Evolutionary conservation across 2,329 filamentous ascomycete species (phyloP).

Genomic region (Scedosporium aurantiacum): DNA sequence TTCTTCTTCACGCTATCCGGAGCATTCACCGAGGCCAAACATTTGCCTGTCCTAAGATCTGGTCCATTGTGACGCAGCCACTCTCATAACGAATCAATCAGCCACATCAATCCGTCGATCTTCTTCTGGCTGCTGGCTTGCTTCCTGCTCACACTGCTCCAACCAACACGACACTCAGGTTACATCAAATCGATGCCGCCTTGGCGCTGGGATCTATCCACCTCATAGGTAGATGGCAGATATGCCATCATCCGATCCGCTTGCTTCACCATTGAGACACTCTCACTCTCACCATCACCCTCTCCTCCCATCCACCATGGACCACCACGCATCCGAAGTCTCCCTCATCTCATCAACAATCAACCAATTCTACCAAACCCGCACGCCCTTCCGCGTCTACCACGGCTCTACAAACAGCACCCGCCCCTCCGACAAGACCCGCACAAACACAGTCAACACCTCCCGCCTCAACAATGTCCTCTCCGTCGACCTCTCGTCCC

Average conservation of each 20-base stretch:
- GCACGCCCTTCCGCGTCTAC: constrained; percentile 58
- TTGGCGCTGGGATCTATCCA: background rate
- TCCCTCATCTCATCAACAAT: constrained; percentile 30
- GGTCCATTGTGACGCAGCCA: too few species aligned
- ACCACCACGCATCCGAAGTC: constrained; percentile 34
- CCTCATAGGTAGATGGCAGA: too few species aligned
- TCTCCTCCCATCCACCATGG: constrained; percentile 14
- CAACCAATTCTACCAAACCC: constrained; percentile 28
- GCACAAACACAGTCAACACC: constrained; percentile 54
- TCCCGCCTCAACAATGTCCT: constrained; percentile 53
- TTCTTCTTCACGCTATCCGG: too few species aligned
- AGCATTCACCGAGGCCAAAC: too few species aligned
- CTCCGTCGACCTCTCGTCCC: constrained; percentile 38
- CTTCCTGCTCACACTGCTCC: too few species aligned
- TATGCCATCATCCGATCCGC: background rate
- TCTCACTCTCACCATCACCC: too few species aligned
- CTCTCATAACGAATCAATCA: too few species aligned
- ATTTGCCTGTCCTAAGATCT: too few species aligned
- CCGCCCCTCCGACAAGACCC: constrained; percentile 38
- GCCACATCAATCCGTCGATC: too few species aligned
- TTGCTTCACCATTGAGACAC: too few species aligned
- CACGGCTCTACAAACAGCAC: constrained; percentile 72
- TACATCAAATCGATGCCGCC: background rate
- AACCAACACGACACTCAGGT: too few species aligned
- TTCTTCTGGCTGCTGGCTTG: too few species aligned